These are phyloP conservation scores for Coniochaeta sp. DNA, from an alignment of 2,329 filamentous ascomycete genomes.

Conservation along the genomic window DNA sequence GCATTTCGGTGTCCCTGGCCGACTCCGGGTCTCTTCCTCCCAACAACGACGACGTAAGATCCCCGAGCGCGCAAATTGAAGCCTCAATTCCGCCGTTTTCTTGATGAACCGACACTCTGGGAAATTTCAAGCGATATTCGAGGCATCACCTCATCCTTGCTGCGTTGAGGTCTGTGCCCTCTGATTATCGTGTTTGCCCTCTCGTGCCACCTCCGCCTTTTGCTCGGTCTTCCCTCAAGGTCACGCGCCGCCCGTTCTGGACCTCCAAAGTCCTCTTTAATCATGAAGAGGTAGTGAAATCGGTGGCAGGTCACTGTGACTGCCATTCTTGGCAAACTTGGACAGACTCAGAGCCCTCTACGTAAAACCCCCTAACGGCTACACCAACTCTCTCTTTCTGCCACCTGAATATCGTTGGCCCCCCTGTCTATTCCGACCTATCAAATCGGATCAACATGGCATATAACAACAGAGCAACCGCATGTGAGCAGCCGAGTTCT, in stretches of 20 bases:
- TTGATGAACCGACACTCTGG: background rate
- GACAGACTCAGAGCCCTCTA: background rate
- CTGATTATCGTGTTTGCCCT: background rate
- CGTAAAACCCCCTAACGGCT: too few relatives aligned
- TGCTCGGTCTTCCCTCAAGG: background rate
- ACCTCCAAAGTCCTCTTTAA: background rate
- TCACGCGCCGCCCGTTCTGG: background rate
- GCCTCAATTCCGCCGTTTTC: background rate
- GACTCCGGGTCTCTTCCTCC: background rate
- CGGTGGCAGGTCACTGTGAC: background rate
- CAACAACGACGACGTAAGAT: background rate
- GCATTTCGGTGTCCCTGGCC: background rate
- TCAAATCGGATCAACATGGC: background rate
- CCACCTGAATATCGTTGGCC: background rate
- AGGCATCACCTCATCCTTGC: background rate
- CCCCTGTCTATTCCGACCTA: background rate
- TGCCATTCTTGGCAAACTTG: background rate
- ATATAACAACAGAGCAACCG: background rate
- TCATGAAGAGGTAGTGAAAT: background rate
- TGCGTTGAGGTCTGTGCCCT: background rate
- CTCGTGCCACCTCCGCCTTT: background rate
- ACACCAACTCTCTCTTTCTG: background rate
- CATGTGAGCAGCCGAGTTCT: background rate
- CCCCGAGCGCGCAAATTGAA: background rate
- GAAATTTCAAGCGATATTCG: background rate